phyloP scores from a whole-genome alignment of 2,329 filamentous ascomycete species.

The Epichloe festucae region DNA sequence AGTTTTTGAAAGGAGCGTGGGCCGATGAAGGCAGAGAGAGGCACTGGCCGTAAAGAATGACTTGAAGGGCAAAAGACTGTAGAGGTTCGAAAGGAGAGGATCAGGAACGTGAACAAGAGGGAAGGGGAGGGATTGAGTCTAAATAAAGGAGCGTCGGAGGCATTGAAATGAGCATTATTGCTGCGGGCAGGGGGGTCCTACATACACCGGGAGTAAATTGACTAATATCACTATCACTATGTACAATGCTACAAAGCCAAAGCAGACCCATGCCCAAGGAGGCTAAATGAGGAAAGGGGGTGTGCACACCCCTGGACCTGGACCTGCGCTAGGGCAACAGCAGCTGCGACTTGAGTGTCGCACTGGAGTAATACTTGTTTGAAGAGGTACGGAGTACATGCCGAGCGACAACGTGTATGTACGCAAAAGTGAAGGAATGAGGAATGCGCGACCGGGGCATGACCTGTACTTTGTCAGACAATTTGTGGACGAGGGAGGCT shows the following conservation, averaged over 20 bases:
- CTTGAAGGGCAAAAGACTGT: slow-evolving; percentile 10
- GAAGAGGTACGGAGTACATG: background rate
- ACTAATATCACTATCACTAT: background rate
- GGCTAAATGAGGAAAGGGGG: background rate
- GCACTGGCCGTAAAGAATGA: slow-evolving; percentile 10
- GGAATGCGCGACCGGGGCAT: background rate
- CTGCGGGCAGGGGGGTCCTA: background rate
- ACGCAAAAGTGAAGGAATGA: background rate
- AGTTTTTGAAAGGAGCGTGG: slow-evolving; percentile 5
- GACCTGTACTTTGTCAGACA: background rate
- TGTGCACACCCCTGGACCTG: background rate
- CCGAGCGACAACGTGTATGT: background rate
- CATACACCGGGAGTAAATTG: background rate
- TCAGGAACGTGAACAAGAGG: slow-evolving; percentile 4
- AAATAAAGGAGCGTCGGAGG: slow-evolving; percentile 10
- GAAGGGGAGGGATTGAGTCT: slow-evolving; percentile 9
- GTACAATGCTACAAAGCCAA: background rate
- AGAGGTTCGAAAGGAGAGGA: slow-evolving; percentile 4
- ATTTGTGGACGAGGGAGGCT: background rate
- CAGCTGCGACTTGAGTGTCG: background rate
- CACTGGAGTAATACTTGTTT: background rate
- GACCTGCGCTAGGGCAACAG: background rate
- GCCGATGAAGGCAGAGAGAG: slow-evolving; percentile 7
- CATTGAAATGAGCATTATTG: slow-evolving; percentile 2
- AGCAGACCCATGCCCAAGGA: background rate